Percentiles rank a stretch among this genome's conserved stretches.
Evolutionary conservation across 2,329 filamentous ascomycete genomes (phyloP).

Genomic region (Fonsecaea pedrosoi): DNA sequence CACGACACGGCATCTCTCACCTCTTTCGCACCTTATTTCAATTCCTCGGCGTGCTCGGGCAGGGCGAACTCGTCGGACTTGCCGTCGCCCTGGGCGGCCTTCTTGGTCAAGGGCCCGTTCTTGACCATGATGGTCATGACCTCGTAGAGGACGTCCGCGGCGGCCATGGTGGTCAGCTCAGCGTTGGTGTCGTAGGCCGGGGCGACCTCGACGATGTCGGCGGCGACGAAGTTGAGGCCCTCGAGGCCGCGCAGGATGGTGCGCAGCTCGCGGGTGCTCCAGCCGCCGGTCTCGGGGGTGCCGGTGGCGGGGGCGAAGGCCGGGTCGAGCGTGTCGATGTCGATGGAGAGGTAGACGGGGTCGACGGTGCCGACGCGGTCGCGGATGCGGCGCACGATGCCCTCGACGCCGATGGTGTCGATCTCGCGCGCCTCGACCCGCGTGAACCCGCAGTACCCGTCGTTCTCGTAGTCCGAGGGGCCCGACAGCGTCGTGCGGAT

Average conservation of each 20-base stretch:
- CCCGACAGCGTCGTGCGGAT: conserved; percentile 83
- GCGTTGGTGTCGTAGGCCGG: conserved; percentile 68
- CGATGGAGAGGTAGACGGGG: conserved; percentile 81
- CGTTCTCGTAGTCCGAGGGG: conserved; percentile 81
- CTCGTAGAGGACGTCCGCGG: conserved; percentile 72
- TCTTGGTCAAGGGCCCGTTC: conserved; percentile 68
- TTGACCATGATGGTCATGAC: conserved; percentile 84
- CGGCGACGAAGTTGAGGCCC: conserved; percentile 64
- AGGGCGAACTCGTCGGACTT: neutral
- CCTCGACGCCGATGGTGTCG: conserved; percentile 71
- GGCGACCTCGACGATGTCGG: conserved; percentile 68
- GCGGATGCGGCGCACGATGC: conserved; percentile 79
- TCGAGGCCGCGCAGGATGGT: conserved; percentile 65
- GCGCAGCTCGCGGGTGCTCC: conserved; percentile 65
- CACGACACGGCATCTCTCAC: neutral
- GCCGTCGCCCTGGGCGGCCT: conserved; percentile 28
- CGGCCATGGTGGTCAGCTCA: conserved; percentile 61
- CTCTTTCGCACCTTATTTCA: neutral
- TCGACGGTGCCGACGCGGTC: conserved; percentile 74
- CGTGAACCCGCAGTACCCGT: conserved; percentile 83
- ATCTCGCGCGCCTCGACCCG: conserved; percentile 79
- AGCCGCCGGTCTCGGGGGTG: conserved; percentile 67
- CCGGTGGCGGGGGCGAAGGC: conserved; percentile 66
- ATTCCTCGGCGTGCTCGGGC: neutral
- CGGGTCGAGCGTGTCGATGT: conserved; percentile 88